Evolutionary conservation across 139 green algal species (phyloP), one percentile per base, ranked within the genome.

Genomic region (Coccomyxa sp.): DNA sequence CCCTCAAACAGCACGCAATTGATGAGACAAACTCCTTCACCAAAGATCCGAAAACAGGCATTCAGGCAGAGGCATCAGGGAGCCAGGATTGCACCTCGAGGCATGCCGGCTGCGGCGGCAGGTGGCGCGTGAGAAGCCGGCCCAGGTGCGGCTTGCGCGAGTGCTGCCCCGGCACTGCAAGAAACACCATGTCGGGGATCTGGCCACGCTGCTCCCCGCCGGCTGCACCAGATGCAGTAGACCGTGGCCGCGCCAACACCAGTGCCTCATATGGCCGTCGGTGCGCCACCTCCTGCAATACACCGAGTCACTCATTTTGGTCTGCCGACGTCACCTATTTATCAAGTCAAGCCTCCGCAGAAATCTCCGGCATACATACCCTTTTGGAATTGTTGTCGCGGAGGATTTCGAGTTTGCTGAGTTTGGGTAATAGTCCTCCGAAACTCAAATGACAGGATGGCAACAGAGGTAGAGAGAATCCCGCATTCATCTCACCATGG

Each of bases 241-340:
- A 45, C 15, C 68, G 0, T 23, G 82, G 83, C 86, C 85, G 16
- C 38, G 77, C 51, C 79, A 90, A 75, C 75, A 95, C 82, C 75
- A 97, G 59, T 0, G 88, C 84, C 82, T 97, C 94, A 80, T 94
- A 97, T 0, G 92, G 93, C 38, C 91, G 82, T 0, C 93, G 86
- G 84, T 96, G 91, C 18, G 85, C 58, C 7, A 81, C 60, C 31
- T 88, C 87, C 85, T 88, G 85, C 81, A 82, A 15, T 1, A 45
- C 16, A 15, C 11, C 27, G 1, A 71, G 4, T 28, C 63, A 71
- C 63, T 25, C 21, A 25, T 21, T 1, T 71, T 71, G 63, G 38
- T 51, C 60, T 68, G 60, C 60, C 14, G 15, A 68, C 16, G 14
- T 16, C 60, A 68, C 60, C 14, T 68, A 25, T 25, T 68, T 68